Conservation (phyloP, 768 basidiomycete genomes). For the Hydnum rufescens region DNA sequence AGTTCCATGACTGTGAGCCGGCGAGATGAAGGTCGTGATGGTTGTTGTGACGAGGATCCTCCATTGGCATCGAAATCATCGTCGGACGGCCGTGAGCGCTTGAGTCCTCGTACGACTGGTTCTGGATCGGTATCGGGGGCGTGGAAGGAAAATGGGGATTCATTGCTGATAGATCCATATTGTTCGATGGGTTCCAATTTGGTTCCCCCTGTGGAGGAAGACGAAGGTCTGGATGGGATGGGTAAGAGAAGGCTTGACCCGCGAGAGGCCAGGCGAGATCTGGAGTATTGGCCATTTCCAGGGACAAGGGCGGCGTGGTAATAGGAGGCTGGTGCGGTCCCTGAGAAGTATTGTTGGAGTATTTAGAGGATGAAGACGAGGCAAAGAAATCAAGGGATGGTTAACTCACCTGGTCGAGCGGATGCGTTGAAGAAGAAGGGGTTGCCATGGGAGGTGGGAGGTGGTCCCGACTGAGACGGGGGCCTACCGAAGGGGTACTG, state of each 20-base stretch:
- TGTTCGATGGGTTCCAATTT: not conserved
- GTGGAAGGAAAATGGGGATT: conserved; percentile 6
- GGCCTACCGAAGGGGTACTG: no score
- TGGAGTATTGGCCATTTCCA: not conserved
- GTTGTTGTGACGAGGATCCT: not conserved
- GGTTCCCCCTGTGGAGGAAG: not conserved
- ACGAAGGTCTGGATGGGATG: not conserved
- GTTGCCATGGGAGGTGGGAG: not conserved
- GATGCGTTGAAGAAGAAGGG: not conserved
- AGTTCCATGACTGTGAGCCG: conserved; percentile 3
- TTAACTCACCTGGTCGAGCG: not conserved
- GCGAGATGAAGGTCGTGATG: not conserved
- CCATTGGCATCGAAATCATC: not conserved
- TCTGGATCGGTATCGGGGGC: not conserved
- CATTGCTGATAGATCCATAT: not conserved
- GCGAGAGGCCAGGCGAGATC: not conserved
- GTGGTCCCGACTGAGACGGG: not conserved
- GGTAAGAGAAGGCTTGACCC: not conserved
- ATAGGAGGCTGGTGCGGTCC: conserved; percentile 3
- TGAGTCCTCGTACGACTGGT: not conserved
- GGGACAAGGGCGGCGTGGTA: not conserved
- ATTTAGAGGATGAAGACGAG: not conserved
- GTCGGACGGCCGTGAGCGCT: not conserved
- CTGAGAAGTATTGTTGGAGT: not conserved
- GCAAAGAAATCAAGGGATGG: not conserved